These are phyloP conservation scores for Lactarius sp. DNA, from an alignment of 768 basidiomycete genomes.

Conservation along the genomic window DNA sequence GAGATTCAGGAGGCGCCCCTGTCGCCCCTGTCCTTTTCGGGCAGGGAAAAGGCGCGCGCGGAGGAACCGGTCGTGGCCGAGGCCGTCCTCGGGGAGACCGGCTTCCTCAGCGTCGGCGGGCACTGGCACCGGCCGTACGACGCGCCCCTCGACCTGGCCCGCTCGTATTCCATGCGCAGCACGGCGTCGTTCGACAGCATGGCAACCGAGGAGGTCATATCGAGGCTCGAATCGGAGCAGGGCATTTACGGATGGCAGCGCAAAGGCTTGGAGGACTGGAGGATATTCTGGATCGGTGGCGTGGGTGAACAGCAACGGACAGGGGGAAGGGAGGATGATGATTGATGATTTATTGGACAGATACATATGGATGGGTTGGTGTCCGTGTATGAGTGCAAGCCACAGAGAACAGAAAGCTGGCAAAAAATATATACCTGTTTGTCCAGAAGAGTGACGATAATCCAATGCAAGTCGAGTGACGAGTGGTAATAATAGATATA, in stretches of 20 bases:
- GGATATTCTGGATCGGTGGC: constrained; percentile 81
- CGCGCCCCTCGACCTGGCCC: constrained; percentile 33
- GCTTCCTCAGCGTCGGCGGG: constrained; percentile 50
- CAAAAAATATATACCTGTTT: neutral
- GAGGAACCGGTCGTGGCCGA: constrained; percentile 50
- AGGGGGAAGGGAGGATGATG: constrained; percentile 32
- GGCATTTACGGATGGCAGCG: constrained; percentile 78
- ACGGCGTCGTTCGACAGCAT: constrained; percentile 45
- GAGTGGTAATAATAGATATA: neutral
- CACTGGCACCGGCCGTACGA: constrained; percentile 42
- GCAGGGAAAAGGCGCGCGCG: constrained; percentile 45
- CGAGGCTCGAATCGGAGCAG: constrained; percentile 46
- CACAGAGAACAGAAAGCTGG: neutral
- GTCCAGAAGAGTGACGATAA: constrained; percentile 5
- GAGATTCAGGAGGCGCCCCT: constrained; percentile 69
- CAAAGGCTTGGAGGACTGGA: constrained; percentile 69
- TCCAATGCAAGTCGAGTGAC: constrained; percentile 10
- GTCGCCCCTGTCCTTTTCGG: constrained; percentile 31
- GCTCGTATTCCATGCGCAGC: constrained; percentile 44
- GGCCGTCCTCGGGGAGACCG: constrained; percentile 59
- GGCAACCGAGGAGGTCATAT: constrained; percentile 48
- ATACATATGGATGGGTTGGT: constrained; percentile 5
- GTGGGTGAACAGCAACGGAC: constrained; percentile 33
- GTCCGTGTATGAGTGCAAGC: neutral
- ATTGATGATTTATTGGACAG: constrained; percentile 24